A percentile compares a stretch with the other conserved stretches of the same genome.
Conservation (phyloP, 1,139 yeast genomes). For the Magnusiomyces tetraspermus region DNA sequence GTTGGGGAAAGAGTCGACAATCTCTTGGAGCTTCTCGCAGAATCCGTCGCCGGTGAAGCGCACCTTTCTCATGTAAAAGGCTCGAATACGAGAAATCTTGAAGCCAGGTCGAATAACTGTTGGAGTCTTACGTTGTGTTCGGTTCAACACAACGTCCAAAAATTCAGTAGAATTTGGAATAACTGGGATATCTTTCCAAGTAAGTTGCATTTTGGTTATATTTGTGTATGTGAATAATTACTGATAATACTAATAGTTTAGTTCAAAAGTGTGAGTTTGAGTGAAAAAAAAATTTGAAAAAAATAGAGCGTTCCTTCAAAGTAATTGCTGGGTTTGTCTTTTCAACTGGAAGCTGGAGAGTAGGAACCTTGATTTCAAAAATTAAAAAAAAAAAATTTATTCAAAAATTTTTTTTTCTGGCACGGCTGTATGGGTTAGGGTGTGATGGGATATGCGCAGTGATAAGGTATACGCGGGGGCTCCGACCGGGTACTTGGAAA, state of each 20-base stretch:
- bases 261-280: too few species aligned
- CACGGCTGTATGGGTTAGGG: background rate
- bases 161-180: conserved; percentile 88
- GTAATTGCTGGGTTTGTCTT: too few species aligned
- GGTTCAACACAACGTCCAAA: conserved; percentile 90
- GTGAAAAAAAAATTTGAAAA: too few species aligned
- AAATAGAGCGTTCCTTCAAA: too few species aligned
- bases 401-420: background rate
- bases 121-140: conserved; percentile 97
- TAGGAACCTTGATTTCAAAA: too few species aligned
- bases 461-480: background rate
- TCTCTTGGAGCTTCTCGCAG: conserved; percentile 77
- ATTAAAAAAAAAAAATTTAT: background rate
- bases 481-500: conserved; percentile 6
- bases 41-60: conserved; percentile 94
- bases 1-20: conserved; percentile 85
- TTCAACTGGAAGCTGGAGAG: too few species aligned
- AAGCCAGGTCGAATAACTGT: conserved; percentile 96
- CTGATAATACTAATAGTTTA: too few species aligned
- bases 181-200: conserved; percentile 97
- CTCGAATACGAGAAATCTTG: conserved; percentile 89
- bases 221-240: too few species aligned
- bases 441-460: background rate
- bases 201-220: too few species aligned
- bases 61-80: conserved; percentile 98